Base-by-base conservation (phyloP, 805 yeast genomes). In the Isabelozyma gotoi region DNA sequence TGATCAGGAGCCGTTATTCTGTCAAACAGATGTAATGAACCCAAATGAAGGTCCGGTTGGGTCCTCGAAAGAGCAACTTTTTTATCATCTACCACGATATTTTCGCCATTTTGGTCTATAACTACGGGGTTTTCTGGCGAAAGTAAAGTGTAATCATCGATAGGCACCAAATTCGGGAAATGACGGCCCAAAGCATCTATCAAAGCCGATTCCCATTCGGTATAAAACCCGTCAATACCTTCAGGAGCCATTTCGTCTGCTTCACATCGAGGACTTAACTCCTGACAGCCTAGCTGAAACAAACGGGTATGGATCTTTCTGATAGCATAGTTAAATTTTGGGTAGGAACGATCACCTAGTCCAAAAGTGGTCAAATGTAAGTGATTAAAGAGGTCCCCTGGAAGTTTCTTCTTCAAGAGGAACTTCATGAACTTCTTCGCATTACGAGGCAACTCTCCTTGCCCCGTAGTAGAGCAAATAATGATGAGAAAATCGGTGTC, bases 391-490 rank as follows among this genome's bases (percentile, higher is more conserved):
- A 88, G 65, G 52, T 80, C 80, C 0, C 51, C 20, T 0, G 68
- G 94, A 6, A 92, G 75, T 50, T 81, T 82, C 58, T 76, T 80
- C 57, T 78, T 80, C 44, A 88, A 76, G 52, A 94, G 62, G 48
- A 85, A 81, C 50, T 76, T 74, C 95, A 96, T 86, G 49, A 92
- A 79, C 47, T 77, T 80, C 49, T 73, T 72, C 0, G 85, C 84
- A 57, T 88, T 88, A 34, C 85, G 64, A 0, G 99, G 98, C 27
- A 92, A 63, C 48, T 86, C 96, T 19, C 99, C 99, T 63, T 92
- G 97, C 6, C 99, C 98, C 1, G 96, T 85, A 0, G 99, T 92
- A 1, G 97, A 83, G 59, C 95, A 86, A 2, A 92, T 60, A 0
- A 84, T 72, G 17, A 83, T 69, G 41, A 80, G 68, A 20, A 65